Percentiles rank a stretch among this genome's conserved stretches.
phyloP scores from a whole-genome alignment of 768 basidiomycete genomes.

The Russula emetica region DNA sequence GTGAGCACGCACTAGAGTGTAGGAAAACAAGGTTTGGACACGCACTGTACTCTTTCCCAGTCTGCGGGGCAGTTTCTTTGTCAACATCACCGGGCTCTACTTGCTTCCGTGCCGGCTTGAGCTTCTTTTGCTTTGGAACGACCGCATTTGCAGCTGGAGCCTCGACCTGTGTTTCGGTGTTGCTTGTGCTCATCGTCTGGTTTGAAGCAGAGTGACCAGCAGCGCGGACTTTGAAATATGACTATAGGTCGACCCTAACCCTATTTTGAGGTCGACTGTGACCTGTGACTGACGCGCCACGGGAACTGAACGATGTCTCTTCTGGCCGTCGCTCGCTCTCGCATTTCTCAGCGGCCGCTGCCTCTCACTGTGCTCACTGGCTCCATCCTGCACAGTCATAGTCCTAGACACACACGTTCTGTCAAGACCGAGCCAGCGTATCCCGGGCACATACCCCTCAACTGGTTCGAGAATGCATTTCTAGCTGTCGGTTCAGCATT shows the following conservation, averaged over 20 bases:
- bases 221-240: neutral
- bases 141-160: constrained; percentile 4
- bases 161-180: constrained; percentile 21
- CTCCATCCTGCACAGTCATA: neutral
- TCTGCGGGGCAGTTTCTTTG: constrained; percentile 82
- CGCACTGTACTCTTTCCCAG: constrained; percentile 95
- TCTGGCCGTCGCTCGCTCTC: constrained; percentile 10
- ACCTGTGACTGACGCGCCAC: neutral
- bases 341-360: neutral
- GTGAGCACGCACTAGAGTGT: constrained; percentile 1
- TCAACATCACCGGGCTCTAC: constrained; percentile 88
- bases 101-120: constrained; percentile 91
- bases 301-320: constrained; percentile 11
- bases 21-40: constrained; percentile 28
- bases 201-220: neutral
- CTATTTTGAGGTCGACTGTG: neutral
- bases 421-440: constrained; percentile 47
- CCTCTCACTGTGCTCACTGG: neutral
- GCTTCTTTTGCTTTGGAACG: constrained; percentile 50
- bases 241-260: constrained; percentile 12
- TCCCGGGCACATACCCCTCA: constrained; percentile 77
- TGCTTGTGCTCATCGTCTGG: constrained; percentile 19
- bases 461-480: constrained; percentile 76
- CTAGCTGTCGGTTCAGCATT: constrained; percentile 83
- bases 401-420: constrained; percentile 16